Evolutionary conservation across 768 basidiomycete species (phyloP), one percentile per base, ranked within the genome.

Genomic region (Tulasnella sp.): DNA sequence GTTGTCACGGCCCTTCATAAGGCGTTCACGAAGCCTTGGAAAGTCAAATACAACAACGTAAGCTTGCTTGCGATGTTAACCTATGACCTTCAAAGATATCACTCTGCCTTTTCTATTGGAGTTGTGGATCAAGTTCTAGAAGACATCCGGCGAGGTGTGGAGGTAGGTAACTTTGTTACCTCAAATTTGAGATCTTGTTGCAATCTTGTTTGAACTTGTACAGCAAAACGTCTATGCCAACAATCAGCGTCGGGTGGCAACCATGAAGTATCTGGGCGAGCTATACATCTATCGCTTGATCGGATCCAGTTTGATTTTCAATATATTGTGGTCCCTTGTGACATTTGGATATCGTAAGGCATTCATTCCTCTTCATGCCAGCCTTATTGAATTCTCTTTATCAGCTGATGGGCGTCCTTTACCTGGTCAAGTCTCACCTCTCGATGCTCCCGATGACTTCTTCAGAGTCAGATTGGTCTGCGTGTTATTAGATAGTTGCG

Each of bases 11-110:
- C 75, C 20, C 70, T 98, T 5, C 79, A 83, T 68, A 86, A 87
- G 62, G 77, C 87, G 34, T 99, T 99, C 68, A 87, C 86, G n/a
- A 93, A 95, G 60, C 85, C 93, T 2, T 95, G 93, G 91, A 98
- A 98, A 64, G 76, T 96, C 67, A 93, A 90, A 61, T 98, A 83
- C 62, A 74, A 81, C 53, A 93, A 87, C 60, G 78, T 99, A 59
- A 76, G 81, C 50, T 72, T 95, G 25, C 70, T 98, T 44, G 92
- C 95, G 9, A 93, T 95, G 78, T 70, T 98, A 53, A 83, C 92
- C 2, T 92, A 92, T 61, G 95, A 98, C 62, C 71, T 99, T 39
- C 88, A 92, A 62, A 76, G 89, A 24, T 95, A 93, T 65, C 88
- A 88, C 57, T 83, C 91, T 8, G 78, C 82, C 2, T 99, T 98